Base-by-base conservation (phyloP, 257 asterid species). In the Gentiana straminea region DNA sequence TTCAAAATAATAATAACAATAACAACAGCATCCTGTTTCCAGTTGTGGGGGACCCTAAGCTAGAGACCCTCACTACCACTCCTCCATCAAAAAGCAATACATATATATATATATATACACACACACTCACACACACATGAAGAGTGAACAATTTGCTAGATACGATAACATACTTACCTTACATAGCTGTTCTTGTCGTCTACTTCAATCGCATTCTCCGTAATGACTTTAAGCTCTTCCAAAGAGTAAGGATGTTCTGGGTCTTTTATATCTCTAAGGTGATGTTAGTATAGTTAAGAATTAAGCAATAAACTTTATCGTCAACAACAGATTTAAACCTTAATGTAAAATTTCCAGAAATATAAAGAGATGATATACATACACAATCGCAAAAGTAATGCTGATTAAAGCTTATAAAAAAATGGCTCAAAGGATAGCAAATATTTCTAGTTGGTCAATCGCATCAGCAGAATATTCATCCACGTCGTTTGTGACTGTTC, bases 181-280 rank as follows among this genome's bases (percentile, higher is more conserved):
- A 87, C 84, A 62, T 76, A 62, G 76, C 92, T 82, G 13, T n/a
- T 62, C 60, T 68, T 51, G 70, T 91, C 96, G 63, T 91, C 87
- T 48, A 91, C 84, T 70, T 87, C 96, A 72, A 86, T 62, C 43
- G 92, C 77, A 75, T 87, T 95, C 79, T 91, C 98, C 9, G 95
- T 65, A 36, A 86, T 75, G 65, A 91, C 98, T 75, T 91, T 87
- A 70, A 91, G 73, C 76, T 86, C 86, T 77, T 91, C 98, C 82
- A 86, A 74, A 57, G 98, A 84, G 68, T 87, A 84, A 55, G 95
- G 94, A 69, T 91, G 95, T 69, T 91, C 96, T 48, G 98, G 98
- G 71, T 91, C 98, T 80, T 91, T 91, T 69, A 91, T 83, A 70
- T 87, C 98, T 87, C 98, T 84, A 58, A 91, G 81, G 79, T 84